phyloP scores from a whole-genome alignment of 2,329 filamentous ascomycete species.

The Aspergillus felis region DNA sequence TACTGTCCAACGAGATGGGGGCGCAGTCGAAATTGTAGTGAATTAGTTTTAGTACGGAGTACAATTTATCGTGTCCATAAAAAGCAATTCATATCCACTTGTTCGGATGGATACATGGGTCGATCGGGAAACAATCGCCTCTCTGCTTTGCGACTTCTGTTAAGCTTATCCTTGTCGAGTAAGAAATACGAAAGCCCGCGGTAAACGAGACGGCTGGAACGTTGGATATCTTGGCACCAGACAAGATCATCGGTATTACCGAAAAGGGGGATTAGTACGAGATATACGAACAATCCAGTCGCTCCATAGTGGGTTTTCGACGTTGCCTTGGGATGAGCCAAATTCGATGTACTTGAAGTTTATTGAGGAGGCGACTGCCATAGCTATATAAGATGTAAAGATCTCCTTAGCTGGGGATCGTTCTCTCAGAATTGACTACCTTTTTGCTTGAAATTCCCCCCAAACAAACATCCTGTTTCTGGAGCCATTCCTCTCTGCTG shows the following conservation, averaged over 20 bases:
- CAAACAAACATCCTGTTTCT: neutral
- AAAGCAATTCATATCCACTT: neutral
- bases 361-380: neutral
- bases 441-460: neutral
- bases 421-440: neutral
- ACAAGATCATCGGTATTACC: conserved; percentile 1
- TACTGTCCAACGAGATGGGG: conserved; percentile 38
- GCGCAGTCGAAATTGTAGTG: conserved; percentile 27
- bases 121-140: too few species aligned
- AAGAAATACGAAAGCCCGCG: neutral
- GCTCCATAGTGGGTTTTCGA: neutral
- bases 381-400: neutral
- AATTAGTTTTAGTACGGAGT: neutral
- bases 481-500: neutral
- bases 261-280: conserved; percentile 14
- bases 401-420: neutral
- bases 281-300: conserved; percentile 12
- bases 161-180: neutral
- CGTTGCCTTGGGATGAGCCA: neutral
- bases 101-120: too few species aligned
- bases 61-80: neutral
- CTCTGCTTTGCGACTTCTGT: too few species aligned
- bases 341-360: neutral
- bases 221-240: neutral
- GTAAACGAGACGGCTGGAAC: neutral